Evolutionary conservation across 768 basidiomycete species (phyloP).

Genomic region (Tylopilus felleus): DNA sequence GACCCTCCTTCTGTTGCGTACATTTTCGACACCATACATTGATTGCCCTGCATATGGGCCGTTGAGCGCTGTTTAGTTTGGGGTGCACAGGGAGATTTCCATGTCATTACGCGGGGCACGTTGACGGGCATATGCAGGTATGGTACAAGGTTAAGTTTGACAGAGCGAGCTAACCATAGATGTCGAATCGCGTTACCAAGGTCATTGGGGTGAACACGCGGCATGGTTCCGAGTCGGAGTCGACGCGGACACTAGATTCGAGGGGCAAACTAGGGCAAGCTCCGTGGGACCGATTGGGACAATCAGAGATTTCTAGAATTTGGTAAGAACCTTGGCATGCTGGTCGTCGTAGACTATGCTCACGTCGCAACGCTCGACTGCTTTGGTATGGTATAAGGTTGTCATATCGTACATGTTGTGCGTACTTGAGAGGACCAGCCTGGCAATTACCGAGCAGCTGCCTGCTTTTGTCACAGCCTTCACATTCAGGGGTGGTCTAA

Average conservation of each 20-base stretch:
- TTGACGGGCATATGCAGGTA: slow-evolving; percentile 1
- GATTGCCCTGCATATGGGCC: not conserved
- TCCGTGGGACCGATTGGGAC: not conserved
- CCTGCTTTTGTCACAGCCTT: not conserved
- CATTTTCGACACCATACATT: not conserved
- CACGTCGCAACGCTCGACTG: not conserved
- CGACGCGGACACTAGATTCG: slow-evolving; percentile 2
- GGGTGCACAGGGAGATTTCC: not conserved
- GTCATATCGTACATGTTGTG: not conserved
- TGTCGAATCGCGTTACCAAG: slow-evolving; percentile 6
- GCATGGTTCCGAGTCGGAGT: slow-evolving; percentile 9
- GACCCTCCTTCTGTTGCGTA: not conserved
- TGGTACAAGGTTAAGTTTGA: slow-evolving; percentile 25
- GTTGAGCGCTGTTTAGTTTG: not conserved
- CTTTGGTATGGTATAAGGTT: slow-evolving; percentile 7
- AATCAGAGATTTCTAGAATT: not conserved
- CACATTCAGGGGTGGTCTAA: not conserved
- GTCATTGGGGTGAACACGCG: not conserved
- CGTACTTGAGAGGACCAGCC: not conserved
- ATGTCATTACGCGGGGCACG: not conserved
- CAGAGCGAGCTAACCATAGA: slow-evolving; percentile 6
- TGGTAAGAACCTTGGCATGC: not conserved
- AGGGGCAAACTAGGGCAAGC: not conserved
- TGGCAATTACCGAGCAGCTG: not conserved
- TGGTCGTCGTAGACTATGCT: slow-evolving; percentile 1